Conservation (phyloP, 176 grass and related monocot genomes). For the Avena atlantica region DNA sequence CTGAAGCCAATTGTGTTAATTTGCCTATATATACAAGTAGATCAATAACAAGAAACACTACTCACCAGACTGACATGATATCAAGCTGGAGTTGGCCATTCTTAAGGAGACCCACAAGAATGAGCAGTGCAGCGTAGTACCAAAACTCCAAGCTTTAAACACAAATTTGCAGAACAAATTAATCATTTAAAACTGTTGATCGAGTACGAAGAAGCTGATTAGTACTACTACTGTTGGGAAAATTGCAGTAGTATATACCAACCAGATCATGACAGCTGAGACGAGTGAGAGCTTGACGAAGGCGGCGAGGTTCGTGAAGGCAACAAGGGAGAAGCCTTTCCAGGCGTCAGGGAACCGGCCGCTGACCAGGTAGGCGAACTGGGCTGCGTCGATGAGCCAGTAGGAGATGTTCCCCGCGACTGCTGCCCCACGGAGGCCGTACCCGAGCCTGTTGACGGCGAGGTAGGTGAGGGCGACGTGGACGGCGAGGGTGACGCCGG, state of each 20-base stretch:
- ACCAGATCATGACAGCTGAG: conserved; percentile 66
- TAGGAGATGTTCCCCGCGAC: conserved; percentile 51
- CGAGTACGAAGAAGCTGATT: neutral
- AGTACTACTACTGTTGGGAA: neutral
- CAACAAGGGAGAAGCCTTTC: conserved; percentile 42
- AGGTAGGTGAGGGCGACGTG: conserved; percentile 57
- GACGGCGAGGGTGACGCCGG: conserved; percentile 39
- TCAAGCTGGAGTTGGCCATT: conserved; percentile 63
- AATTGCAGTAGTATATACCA: neutral
- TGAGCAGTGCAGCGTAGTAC: conserved; percentile 70
- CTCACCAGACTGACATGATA: conserved; percentile 73
- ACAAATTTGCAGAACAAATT: neutral
- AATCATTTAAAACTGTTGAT: neutral
- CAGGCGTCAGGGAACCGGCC: conserved; percentile 47
- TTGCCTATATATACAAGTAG: neutral
- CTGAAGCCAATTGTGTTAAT: neutral
- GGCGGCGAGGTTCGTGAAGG: conserved; percentile 46
- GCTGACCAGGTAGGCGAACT: conserved; percentile 54
- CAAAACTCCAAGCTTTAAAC: conserved; percentile 69
- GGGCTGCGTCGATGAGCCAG: conserved; percentile 55
- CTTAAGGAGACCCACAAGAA: conserved; percentile 68
- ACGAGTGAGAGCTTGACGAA: conserved; percentile 68
- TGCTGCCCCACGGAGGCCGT: conserved; percentile 50
- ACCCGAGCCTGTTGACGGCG: conserved; percentile 40
- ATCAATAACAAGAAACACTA: neutral